A percentile compares a stretch with the other conserved stretches of the same genome.
These are phyloP conservation scores for Phytophthora pini DNA, from an alignment of 352 stramenopile species.

Conservation along the genomic window DNA sequence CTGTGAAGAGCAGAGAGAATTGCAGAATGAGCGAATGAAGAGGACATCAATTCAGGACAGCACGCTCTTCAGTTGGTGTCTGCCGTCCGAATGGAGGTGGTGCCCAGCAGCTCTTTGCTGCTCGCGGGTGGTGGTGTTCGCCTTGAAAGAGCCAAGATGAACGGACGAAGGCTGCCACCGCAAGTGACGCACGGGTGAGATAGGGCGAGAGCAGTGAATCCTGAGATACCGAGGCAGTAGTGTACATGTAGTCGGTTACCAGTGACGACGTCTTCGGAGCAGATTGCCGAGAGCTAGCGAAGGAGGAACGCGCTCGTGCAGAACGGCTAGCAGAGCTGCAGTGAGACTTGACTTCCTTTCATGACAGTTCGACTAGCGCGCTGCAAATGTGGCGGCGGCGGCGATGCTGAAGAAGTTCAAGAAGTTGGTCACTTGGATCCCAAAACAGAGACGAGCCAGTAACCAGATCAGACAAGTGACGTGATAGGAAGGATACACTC, in stretches of 20 bases:
- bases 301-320: no score
- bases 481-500: constrained; percentile 21
- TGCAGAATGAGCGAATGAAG: constrained; percentile 26
- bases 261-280: background rate
- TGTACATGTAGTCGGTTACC: no score
- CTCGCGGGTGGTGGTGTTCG: constrained; percentile 5
- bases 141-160: constrained; percentile 12
- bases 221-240: constrained; percentile 33
- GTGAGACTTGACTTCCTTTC: no score
- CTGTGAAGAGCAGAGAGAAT: constrained; percentile 17
- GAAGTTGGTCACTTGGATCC: constrained; percentile 15
- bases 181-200: constrained; percentile 14
- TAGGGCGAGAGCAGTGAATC: constrained; percentile 20
- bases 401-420: background rate
- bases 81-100: constrained; percentile 13
- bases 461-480: constrained; percentile 6
- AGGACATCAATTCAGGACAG: background rate
- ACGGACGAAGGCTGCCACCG: background rate
- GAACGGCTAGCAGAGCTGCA: no score
- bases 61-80: background rate
- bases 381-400: no score
- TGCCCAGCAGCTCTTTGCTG: constrained; percentile 22
- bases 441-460: background rate
- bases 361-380: no score
- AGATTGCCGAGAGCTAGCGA: background rate